These are phyloP conservation scores for Pseudogymnoascus sp. DNA, from an alignment of 2,329 filamentous ascomycete species.

Conservation along the genomic window DNA sequence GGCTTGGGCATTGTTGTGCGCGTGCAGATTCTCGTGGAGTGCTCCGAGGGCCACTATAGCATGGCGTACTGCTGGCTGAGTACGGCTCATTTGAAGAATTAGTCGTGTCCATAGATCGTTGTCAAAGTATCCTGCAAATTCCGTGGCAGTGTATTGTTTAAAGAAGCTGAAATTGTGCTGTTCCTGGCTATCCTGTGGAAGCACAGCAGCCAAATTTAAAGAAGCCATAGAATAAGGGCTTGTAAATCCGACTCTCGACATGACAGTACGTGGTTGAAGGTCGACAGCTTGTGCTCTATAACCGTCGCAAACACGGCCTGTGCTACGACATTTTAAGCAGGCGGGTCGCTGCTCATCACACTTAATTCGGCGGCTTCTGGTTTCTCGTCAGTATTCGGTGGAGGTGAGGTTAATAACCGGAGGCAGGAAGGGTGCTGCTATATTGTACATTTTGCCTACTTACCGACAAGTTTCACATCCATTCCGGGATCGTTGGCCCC, in stretches of 20 bases:
- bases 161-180: slow-evolving; percentile 55
- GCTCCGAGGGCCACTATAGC: slow-evolving; percentile 21
- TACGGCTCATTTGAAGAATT: slow-evolving; percentile 41
- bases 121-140: slow-evolving; percentile 60
- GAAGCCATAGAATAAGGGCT: not conserved
- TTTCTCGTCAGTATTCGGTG: not conserved
- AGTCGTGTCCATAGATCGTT: slow-evolving; percentile 55
- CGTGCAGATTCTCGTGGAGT: slow-evolving; percentile 17
- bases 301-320: not conserved
- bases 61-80: slow-evolving; percentile 19
- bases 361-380: not conserved
- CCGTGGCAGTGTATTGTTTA: slow-evolving; percentile 49
- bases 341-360: not conserved
- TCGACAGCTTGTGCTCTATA: not conserved
- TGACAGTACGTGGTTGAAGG: not conserved
- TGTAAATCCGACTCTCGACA: not conserved
- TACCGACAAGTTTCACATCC: not conserved
- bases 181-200: slow-evolving; percentile 32
- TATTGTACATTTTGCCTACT: not conserved
- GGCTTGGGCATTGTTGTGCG: not conserved
- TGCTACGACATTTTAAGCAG: not conserved
- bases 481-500: not conserved
- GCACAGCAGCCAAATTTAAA: not conserved
- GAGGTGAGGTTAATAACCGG: not conserved
- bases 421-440: not conserved